Base-by-base conservation (phyloP, 345 rosid genomes). In the Erodium maritimum region DNA sequence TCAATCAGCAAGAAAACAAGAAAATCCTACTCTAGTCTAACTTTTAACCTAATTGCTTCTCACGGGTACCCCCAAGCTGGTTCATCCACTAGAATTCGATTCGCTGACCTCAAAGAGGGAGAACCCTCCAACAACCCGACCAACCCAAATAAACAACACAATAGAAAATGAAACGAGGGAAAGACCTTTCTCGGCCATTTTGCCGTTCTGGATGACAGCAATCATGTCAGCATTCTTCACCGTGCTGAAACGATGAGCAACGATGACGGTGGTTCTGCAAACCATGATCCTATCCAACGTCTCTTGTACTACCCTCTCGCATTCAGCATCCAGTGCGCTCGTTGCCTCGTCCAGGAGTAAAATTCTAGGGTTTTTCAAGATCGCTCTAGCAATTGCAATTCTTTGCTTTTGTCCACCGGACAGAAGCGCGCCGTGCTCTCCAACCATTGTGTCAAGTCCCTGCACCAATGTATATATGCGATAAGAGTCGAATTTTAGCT, bases 331-430 rank as follows among this genome's bases (percentile, higher is more conserved):
- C 1, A 90, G 86, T 0, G 97, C 95, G 59, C 94, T 90, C 1
- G 97, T 90, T 14, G 95, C 97, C 70, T 90, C 97, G 21, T 87
- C 97, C 37, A 90, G 65, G 17, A 90, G 87, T 58, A 90, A 72
- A 14, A 90, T 79, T 61, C 87, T 37, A 0, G 95, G 95, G 53
- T 89, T 76, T 71, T 87, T 90, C n/a, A 87, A 62, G 54, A 87
- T 87, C 1, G 95, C 97, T 67, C 97, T 81, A 0, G 97, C 93
- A 21, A 90, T 87, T 1, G 97, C 97, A 59, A 90, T 73, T 62
- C 97, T 81, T 74, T 91, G 98, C 69, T 91, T 91, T 61, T 93
- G 99, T 23, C 99, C 99, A 11, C 99, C 99, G 0, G 96, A 89
- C 52, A 93, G 82, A 68, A 84, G 96, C 20, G 93, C 82, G 58